Evolutionary conservation across 2,329 filamentous ascomycete species (phyloP), one percentile per base, ranked within the genome.

Genomic region (Neoscytalidium dimidiatum): DNA sequence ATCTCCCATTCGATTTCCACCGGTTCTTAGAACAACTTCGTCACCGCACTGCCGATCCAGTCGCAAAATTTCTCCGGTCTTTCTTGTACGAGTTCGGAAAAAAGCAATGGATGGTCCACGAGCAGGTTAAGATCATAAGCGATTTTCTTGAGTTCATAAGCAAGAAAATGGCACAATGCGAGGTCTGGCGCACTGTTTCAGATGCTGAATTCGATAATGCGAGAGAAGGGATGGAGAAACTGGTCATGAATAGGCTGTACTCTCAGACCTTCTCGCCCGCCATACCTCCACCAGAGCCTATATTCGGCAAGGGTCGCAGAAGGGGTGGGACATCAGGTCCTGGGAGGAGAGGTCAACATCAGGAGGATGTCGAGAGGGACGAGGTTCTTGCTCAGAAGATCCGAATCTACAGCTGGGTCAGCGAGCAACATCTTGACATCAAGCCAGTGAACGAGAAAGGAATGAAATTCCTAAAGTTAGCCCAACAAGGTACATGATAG

Each of bases 61-160:
- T 99, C 2, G 96, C 96, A 4, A 91, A 94, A 68, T 99, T 97
- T 74, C 84, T 99, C 51, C 92, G 96, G 69, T 98, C 95, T 0
- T 99, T 99, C 72, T 81, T 99, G 31, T 88, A 88, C 56, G 96
- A 99, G 77, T 99, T 99, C 78, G 92, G 89, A 38, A 99, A 98
- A 81, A 92, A 94, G 70, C 95, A 98, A 78, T 99, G 95, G 95
- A 96, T 97, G 92, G 95, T 97, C 6, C 95, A 99, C 75, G 95
- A 99, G 79, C 95, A 99, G 77, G 95, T 98, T 75, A 99, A 99
- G 80, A 98, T 99, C 68, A 97, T 99, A 67, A 88, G 92, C 69
- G 96, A 99, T 76, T 99, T 99, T 71, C 82, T 99, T 53, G 89
- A 93, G 49, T 99, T 99, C 73, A 99, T 99, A 68, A 91, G 92